Conservation (phyloP, 768 basidiomycete species). For the Pisolithus albus region DNA sequence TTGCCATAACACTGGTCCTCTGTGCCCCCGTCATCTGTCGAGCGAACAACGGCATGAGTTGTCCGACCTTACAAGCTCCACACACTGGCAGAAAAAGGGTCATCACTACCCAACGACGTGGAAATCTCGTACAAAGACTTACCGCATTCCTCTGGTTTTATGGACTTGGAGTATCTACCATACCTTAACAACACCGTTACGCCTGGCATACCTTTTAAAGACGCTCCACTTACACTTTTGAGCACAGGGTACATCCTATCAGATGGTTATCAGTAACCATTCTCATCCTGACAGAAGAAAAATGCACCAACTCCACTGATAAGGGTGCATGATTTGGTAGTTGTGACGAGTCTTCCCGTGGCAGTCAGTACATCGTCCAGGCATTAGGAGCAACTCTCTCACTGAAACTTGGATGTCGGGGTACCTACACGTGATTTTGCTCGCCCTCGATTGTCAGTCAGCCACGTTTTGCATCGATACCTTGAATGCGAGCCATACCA, state of each 20-base stretch:
- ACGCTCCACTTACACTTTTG: conserved; percentile 43
- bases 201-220: not conserved
- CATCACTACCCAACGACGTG: not conserved
- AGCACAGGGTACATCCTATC: conserved; percentile 29
- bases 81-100: conserved; percentile 41
- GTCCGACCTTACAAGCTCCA: conserved; percentile 56
- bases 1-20: no score
- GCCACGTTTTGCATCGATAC: not conserved
- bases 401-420: conserved; percentile 72
- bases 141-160: conserved; percentile 59
- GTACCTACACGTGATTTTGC: conserved; percentile 57
- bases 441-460: conserved; percentile 39
- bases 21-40: conserved; percentile 14
- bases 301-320: conserved; percentile 57
- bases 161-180: conserved; percentile 69
- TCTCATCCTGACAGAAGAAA: conserved; percentile 45
- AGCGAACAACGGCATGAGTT: conserved; percentile 49
- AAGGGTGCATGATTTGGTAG: conserved; percentile 71
- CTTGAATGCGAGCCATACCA: conserved; percentile 36
- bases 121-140: conserved; percentile 18
- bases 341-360: conserved; percentile 53
- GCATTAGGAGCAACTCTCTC: conserved; percentile 10
- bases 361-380: not conserved
- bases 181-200: conserved; percentile 39
- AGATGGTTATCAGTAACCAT: not conserved